Evolutionary conservation across 371 early-diverging fungal species (phyloP), one percentile per base, ranked within the genome.

Genomic region (Syncephalis plumigaleata): DNA sequence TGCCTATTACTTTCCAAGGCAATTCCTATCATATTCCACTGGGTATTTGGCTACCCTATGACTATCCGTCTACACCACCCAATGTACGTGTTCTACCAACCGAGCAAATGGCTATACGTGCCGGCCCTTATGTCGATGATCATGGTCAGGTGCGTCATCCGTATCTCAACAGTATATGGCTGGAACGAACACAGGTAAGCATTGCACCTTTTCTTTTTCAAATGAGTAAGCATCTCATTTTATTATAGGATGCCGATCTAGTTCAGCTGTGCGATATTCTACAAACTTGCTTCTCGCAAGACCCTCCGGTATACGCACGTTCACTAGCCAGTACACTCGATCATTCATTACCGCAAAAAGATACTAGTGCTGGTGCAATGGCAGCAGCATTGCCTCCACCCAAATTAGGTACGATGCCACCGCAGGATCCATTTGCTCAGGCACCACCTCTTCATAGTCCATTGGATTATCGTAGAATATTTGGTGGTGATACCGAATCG

Each of bases 21-120:
- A 65, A 65, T n/a, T 72, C 82, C 13, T 93, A 91, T 64, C 89
- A 93, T 62, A 92, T 93, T 47, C 94, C 93, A 1, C 74, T 93
- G 9, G 81, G 78, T 17, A 70, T 87, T 39, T 89, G 87, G 87
- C 61, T 91, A 23, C 94, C 94, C 25, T 73, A 67, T 24, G 70
- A 69, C 36, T 93, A 87, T 55, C 94, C 94, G 2, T 61, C 63
- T 24, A 61, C 66, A 45, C 73, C 91, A 18, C 94, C 94, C 18
- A 71, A 83, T 48, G 73, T 74, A 1, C 87, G 79, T 53, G 92
- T 93, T 16, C 80, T 74, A 16, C 94, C 94, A 20, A 92, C 94
- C 9, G 66, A 78, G 4, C 69, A 65, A 45, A 93, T 93, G 94
- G 57, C 82, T 9, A 77, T 93, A 26, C 74, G 76, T 57, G 71